Conservation (phyloP, 108 stramenopile species). For the Epithemia pelagica region DNA sequence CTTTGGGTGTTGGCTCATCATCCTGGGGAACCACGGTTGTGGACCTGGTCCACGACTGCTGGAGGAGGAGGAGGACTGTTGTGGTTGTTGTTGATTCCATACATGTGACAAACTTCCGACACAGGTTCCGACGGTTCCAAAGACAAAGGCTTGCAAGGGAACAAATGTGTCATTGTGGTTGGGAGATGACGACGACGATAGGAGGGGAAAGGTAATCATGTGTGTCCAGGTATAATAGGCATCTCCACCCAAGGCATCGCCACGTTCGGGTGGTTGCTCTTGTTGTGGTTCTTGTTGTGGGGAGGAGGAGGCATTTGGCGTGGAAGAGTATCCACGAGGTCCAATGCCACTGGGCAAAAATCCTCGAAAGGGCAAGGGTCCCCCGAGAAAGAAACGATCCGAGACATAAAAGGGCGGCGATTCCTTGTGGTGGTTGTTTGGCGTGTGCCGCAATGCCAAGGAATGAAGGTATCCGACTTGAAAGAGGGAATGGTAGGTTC, state of each 20-base stretch:
- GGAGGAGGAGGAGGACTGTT: neutral
- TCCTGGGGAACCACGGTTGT: too few species aligned
- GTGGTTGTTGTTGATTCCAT: neutral
- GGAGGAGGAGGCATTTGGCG: slow-evolving; percentile 30
- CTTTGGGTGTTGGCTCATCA: too few species aligned
- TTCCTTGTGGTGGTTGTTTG: too few species aligned
- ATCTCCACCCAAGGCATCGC: slow-evolving; percentile 75
- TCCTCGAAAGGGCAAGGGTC: slow-evolving; percentile 69
- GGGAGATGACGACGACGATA: slow-evolving; percentile 8
- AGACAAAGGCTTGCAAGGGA: slow-evolving; percentile 38
- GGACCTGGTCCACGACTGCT: neutral
- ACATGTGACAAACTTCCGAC: slow-evolving; percentile 22
- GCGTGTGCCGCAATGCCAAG: too few species aligned
- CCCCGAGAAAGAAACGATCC: slow-evolving; percentile 81
- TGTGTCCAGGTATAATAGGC: slow-evolving; percentile 66
- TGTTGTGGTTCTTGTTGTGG: too few species aligned
- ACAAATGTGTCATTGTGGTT: too few species aligned
- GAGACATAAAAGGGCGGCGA: too few species aligned
- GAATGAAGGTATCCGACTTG: neutral
- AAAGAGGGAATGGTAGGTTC: neutral
- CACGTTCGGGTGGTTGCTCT: too few species aligned
- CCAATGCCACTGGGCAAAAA: slow-evolving; percentile 79
- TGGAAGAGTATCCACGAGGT: slow-evolving; percentile 55
- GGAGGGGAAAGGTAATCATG: slow-evolving; percentile 51
- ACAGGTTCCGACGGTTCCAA: slow-evolving; percentile 71